Evolutionary conservation across 192 early-diverging fungal species (phyloP), one percentile per base, ranked within the genome.

Genomic region (Backusella liffmaniae): DNA sequence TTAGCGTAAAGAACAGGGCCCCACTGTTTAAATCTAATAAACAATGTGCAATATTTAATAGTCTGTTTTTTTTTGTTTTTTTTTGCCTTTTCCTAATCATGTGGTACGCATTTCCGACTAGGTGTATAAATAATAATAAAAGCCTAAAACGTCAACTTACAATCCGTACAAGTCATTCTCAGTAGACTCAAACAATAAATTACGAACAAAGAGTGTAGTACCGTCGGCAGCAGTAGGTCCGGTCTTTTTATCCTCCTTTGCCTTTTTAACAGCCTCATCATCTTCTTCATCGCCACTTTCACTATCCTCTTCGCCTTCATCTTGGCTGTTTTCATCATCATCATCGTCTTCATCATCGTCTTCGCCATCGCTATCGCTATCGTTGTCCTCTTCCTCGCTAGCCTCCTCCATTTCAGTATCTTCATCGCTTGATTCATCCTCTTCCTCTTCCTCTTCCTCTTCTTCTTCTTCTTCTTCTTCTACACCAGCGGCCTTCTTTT

Each of bases 201-300:
- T 98, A 56, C 96, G 90, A 71, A 98, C 89, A 84, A 98, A 98
- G 42, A 98, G 89, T 18, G 96, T 98, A 42, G 91, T 92, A 30
- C 91, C 88, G 49, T 88, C 85, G n/a, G 85, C 81, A 41, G 80
- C 75, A 15, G 79, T 74, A 35, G 87, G 84, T 26, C 83, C 70
- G 30, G 70, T 75, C 73, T 44, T 66, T 68, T 70, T 74, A 35
- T 82, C 75, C 37, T 70, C 79, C 1, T 82, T 80, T 18, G 80
- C 79, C 18, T 62, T 75, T 35, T 85, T 82, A 37, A 67, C 80
- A 2, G 84, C 84, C 6, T 79, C 77, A 8, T 83, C 85, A 10
- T 83, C 83, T 51, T 80, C 53, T 74, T 86, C 81, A 39, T 77
- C 76, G 12, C 21, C 26, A 29, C 12, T 62, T n/a, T 62, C 56